A percentile compares a stretch with the other conserved stretches of the same genome.
These are phyloP conservation scores for Microdochium paspali DNA, from an alignment of 2,329 filamentous ascomycete genomes.

Conservation along the genomic window DNA sequence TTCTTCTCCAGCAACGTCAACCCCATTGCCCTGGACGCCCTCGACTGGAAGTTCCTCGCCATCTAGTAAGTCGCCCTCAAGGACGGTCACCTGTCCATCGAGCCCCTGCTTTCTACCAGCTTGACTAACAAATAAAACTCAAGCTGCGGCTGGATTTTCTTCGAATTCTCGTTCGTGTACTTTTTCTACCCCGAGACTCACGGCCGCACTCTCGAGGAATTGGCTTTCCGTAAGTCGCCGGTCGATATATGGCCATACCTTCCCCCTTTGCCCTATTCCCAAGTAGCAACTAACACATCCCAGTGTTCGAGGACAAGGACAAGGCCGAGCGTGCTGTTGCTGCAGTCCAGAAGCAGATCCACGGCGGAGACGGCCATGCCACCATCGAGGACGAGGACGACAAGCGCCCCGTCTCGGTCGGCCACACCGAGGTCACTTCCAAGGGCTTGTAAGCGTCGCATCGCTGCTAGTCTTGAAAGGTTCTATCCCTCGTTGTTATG, in stretches of 20 bases:
- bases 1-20: conserved; percentile 25
- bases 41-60: conserved; percentile 30
- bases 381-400: background rate
- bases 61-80: conserved; percentile 33
- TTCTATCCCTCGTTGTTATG: too few relatives aligned
- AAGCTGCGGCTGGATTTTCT: conserved; percentile 16
- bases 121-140: conserved; percentile 4
- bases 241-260: background rate
- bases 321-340: conserved; percentile 11
- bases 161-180: conserved; percentile 44
- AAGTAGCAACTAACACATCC: conserved; percentile 5
- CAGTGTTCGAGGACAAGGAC: conserved; percentile 18
- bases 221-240: conserved; percentile 16
- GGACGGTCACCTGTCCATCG: too few relatives aligned
- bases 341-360: conserved; percentile 18
- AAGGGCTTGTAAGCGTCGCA: background rate
- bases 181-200: conserved; percentile 74
- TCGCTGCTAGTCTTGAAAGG: too few relatives aligned
- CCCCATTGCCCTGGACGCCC: conserved; percentile 23
- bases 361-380: conserved; percentile 1
- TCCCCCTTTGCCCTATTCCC: background rate
- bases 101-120: conserved; percentile 18
- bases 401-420: background rate
- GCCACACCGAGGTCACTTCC: background rate
- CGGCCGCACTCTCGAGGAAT: conserved; percentile 64